A percentile compares a stretch with the other conserved stretches of the same genome.
Conservation (phyloP, 345 rosid genomes). For the Syzygium jambos region DNA sequence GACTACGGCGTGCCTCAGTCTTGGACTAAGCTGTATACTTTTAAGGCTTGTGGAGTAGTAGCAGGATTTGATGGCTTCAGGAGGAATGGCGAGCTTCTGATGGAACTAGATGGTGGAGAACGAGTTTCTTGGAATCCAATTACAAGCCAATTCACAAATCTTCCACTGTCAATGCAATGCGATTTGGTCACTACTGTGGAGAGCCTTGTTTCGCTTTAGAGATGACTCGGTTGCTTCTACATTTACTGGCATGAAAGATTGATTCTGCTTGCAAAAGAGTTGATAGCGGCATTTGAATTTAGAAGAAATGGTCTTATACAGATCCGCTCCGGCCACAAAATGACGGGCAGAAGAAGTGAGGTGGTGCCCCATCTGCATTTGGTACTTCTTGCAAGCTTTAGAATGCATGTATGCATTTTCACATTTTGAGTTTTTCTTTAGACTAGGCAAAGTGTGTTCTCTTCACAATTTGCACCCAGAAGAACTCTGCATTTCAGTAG, state of each 20-base stretch:
- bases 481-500: background rate
- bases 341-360: background rate
- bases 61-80: background rate
- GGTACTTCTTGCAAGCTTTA: background rate
- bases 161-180: fast-evolving
- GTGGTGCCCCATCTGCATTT: background rate
- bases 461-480: background rate
- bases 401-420: background rate
- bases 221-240: background rate
- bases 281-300: background rate
- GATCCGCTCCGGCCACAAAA: background rate
- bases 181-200: background rate
- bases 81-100: background rate
- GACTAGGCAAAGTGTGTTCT: background rate
- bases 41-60: fast-evolving
- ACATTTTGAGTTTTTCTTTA: background rate
- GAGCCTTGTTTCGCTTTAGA: background rate
- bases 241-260: background rate
- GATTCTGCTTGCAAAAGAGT: background rate
- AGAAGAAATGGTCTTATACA: background rate
- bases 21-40: background rate
- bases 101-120: fast-evolving
- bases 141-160: fast-evolving
- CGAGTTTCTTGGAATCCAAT: background rate
- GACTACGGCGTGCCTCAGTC: background rate